A percentile compares a stretch with the other conserved stretches of the same genome.
phyloP scores from a whole-genome alignment of 1,139 yeast genomes.

The Saccharomyces hybrid region DNA sequence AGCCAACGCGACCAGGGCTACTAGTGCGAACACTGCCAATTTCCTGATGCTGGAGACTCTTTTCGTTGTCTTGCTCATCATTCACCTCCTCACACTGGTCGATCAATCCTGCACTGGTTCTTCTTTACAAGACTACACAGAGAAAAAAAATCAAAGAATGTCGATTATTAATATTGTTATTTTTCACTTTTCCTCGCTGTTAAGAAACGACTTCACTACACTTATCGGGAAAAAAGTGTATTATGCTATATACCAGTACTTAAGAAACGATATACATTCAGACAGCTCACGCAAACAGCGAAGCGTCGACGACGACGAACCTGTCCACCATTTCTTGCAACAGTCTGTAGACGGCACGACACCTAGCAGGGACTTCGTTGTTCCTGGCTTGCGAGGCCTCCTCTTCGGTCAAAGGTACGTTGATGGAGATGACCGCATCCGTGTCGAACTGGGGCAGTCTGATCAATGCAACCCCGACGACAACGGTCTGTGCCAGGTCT shows the following conservation, averaged over 20 bases:
- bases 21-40: conserved; percentile 23
- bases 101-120: background rate
- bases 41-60: conserved; percentile 12
- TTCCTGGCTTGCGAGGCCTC: conserved; percentile 11
- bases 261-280: background rate
- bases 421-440: conserved; percentile 56
- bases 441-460: conserved; percentile 46
- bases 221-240: background rate
- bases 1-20: conserved; percentile 30
- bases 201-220: background rate
- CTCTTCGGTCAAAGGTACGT: conserved; percentile 37
- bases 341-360: conserved; percentile 29
- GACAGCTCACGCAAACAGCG: conserved; percentile 37
- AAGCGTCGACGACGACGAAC: conserved; percentile 38
- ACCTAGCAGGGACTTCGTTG: conserved; percentile 21
- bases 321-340: conserved; percentile 30
- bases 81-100: background rate
- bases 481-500: conserved; percentile 33
- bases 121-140: background rate
- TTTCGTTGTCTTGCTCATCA: conserved; percentile 13
- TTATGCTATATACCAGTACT: background rate
- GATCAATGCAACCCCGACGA: conserved; percentile 47
- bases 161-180: background rate
- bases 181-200: background rate
- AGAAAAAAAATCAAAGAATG: background rate